Conservation (phyloP, 371 early-diverging fungal genomes). For the Syncephalastrum racemosum region DNA sequence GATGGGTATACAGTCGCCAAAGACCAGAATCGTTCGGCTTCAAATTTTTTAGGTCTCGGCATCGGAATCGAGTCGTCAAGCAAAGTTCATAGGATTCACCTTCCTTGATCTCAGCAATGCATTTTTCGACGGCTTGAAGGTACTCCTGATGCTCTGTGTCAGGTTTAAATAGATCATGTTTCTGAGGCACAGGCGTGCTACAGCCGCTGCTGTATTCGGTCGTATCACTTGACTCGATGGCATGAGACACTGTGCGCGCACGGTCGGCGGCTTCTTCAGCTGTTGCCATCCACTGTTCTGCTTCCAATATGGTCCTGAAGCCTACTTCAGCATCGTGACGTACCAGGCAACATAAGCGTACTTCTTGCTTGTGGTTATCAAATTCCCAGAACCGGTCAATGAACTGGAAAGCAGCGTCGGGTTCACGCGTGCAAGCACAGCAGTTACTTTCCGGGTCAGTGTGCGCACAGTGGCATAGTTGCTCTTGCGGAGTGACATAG, state of each 20-base stretch:
- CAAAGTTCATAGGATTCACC: conserved; percentile 97
- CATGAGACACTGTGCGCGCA: neutral
- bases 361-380: conserved; percentile 57
- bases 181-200: conserved; percentile 30
- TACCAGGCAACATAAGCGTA: conserved; percentile 53
- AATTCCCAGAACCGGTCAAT: conserved; percentile 78
- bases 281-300: conserved; percentile 23
- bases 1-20: conserved; percentile 58
- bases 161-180: conserved; percentile 35
- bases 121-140: conserved; percentile 59
- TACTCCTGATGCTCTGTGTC: conserved; percentile 58
- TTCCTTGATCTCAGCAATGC: conserved; percentile 68
- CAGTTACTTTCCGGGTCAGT: conserved; percentile 17
- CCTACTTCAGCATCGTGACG: conserved; percentile 12
- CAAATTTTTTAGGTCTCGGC: conserved; percentile 8
- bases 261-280: conserved; percentile 12
- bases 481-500: conserved; percentile 43
- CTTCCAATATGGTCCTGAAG: conserved; percentile 13
- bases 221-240: neutral
- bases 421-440: conserved; percentile 50
- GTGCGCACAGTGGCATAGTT: conserved; percentile 31
- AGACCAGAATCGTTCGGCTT: conserved; percentile 12
- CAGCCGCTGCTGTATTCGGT: conserved; percentile 7
- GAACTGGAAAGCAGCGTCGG: conserved; percentile 86
- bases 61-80: conserved; percentile 82